Conservation (phyloP, 2,329 filamentous ascomycete genomes). For the Ophiostoma tasmaniense region DNA sequence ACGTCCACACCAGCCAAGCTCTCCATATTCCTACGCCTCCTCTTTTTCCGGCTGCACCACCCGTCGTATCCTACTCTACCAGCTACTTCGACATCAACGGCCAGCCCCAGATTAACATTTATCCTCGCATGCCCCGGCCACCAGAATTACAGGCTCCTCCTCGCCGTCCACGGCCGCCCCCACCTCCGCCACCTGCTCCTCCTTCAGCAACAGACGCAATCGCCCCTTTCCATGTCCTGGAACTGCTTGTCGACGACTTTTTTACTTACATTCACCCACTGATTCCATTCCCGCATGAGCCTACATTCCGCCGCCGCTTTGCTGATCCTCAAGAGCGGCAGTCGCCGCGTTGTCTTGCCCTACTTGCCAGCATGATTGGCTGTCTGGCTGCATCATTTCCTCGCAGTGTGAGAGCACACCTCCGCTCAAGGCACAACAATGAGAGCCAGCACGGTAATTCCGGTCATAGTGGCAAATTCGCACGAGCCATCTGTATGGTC, state of each 20-base stretch:
- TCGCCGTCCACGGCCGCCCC: constrained; percentile 30
- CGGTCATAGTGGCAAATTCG: not conserved
- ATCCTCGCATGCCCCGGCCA: constrained; percentile 15
- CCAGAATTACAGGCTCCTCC: not conserved
- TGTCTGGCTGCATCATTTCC: constrained; percentile 69
- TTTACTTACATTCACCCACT: constrained; percentile 76
- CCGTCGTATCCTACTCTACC: not conserved
- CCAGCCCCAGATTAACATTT: constrained; percentile 12
- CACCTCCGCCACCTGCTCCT: not conserved
- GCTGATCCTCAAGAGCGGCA: constrained; percentile 56
- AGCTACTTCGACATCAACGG: constrained; percentile 1
- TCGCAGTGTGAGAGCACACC: constrained; percentile 58
- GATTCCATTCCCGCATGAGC: constrained; percentile 69
- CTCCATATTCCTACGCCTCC: not conserved
- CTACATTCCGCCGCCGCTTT: constrained; percentile 64
- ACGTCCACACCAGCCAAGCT: not conserved
- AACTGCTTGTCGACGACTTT: constrained; percentile 69
- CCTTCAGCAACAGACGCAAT: constrained; percentile 52
- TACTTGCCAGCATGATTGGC: constrained; percentile 67
- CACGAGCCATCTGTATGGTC: constrained; percentile 58
- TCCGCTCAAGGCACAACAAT: constrained; percentile 39
- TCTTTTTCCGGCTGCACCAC: not conserved
- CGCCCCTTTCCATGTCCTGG: constrained; percentile 58
- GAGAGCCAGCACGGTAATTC: not conserved
- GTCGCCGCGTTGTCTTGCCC: constrained; percentile 58